Percentiles rank a stretch among this genome's conserved stretches.
Conservation (phyloP, 2,329 filamentous ascomycete species). For the Beauveria sp. region DNA sequence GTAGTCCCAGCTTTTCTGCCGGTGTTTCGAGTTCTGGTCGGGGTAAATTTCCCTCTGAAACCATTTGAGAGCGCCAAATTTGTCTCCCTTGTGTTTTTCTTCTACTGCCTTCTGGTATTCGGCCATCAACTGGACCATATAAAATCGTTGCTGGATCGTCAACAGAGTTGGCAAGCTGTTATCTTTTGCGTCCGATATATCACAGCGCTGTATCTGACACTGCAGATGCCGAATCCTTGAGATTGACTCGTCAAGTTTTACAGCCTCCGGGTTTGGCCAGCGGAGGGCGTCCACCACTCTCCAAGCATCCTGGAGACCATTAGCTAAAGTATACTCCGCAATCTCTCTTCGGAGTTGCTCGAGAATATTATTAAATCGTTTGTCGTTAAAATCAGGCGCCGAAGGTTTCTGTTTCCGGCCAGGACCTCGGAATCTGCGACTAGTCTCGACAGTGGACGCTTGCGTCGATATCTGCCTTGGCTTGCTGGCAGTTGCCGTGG, state of each 20-base stretch:
- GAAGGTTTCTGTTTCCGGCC: not conserved
- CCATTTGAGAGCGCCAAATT: not conserved
- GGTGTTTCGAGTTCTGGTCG: not conserved
- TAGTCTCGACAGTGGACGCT: not conserved
- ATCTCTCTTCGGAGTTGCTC: not conserved
- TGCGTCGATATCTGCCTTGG: not conserved
- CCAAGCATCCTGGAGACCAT: not conserved
- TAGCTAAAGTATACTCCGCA: not conserved
- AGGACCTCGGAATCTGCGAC: not conserved
- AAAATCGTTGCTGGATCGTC: not conserved
- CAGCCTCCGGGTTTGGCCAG: not conserved
- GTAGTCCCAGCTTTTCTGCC: too few relatives aligned
- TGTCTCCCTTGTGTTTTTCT: not conserved
- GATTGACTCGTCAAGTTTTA: not conserved
- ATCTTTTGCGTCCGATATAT: not conserved
- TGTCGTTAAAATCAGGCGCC: not conserved
- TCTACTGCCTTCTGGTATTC: not conserved
- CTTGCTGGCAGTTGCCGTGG: not conserved
- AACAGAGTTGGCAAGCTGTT: not conserved
- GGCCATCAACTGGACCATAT: slow-evolving; percentile 5
- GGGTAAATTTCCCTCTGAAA: not conserved
- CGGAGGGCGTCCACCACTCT: not conserved
- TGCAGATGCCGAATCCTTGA: not conserved
- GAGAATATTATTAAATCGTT: not conserved
- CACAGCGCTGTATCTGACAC: not conserved